These are phyloP conservation scores for Komagataella phaffii DNA, from an alignment of 805 yeast species.

Conservation along the genomic window DNA sequence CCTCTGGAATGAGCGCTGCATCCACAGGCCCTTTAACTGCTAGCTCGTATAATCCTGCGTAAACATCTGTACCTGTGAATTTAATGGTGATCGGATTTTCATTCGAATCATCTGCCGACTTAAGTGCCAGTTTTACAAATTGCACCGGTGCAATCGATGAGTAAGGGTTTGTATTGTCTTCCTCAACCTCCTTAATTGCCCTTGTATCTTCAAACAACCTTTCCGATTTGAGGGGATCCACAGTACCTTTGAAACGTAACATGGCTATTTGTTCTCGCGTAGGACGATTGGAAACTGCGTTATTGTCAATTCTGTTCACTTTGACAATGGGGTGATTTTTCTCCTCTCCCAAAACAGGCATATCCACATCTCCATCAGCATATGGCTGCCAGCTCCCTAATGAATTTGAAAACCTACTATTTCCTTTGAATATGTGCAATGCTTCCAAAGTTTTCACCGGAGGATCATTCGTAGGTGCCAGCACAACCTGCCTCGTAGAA, in stretches of 20 bases:
- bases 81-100: constrained; percentile 14
- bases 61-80: constrained; percentile 56
- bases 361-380: constrained; percentile 55
- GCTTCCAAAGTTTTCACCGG: constrained; percentile 36
- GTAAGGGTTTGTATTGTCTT: constrained; percentile 16
- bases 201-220: constrained; percentile 25
- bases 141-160: constrained; percentile 49
- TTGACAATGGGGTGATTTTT: constrained; percentile 25
- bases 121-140: constrained; percentile 25
- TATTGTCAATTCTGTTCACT: constrained; percentile 6
- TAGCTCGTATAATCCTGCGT: constrained; percentile 67
- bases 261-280: constrained; percentile 30
- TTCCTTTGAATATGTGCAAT: constrained; percentile 45
- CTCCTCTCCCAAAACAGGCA: constrained; percentile 40
- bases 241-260: constrained; percentile 49
- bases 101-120: background rate
- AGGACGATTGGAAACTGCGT: constrained; percentile 6
- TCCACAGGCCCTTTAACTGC: constrained; percentile 35
- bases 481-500: constrained; percentile 26
- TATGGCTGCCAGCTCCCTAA: constrained; percentile 65
- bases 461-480: constrained; percentile 20
- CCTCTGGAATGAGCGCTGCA: constrained; percentile 49
- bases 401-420: constrained; percentile 45
- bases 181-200: constrained; percentile 9
- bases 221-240: constrained; percentile 19